A percentile compares a stretch with the other conserved stretches of the same genome.
These are phyloP conservation scores for Rhynchospora tenuis DNA, from an alignment of 176 grass and related monocot genomes.

Conservation along the genomic window DNA sequence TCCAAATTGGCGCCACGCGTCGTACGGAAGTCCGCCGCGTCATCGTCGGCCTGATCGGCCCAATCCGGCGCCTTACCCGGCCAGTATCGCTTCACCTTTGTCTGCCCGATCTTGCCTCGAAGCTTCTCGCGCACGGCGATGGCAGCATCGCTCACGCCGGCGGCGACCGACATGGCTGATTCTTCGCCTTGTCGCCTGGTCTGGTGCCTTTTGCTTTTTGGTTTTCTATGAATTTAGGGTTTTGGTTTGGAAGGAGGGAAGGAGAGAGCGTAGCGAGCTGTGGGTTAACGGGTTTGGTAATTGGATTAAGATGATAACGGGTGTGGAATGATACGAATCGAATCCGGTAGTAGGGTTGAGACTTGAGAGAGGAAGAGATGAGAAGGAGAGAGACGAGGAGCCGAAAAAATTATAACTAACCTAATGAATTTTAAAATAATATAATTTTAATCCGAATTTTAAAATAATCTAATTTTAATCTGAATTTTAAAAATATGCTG, in stretches of 20 bases:
- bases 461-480: no score
- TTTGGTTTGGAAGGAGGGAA: neutral
- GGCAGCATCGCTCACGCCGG: slow-evolving; percentile 67
- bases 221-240: neutral
- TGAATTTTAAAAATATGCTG: no score
- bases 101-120: slow-evolving; percentile 84
- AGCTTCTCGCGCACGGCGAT: slow-evolving; percentile 84
- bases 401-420: no score
- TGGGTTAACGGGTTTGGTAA: neutral
- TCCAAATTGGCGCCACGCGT: slow-evolving; percentile 40
- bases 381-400: neutral
- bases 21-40: slow-evolving; percentile 30
- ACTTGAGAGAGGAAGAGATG: neutral
- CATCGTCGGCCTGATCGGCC: slow-evolving; percentile 46
- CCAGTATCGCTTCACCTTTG: slow-evolving; percentile 95
- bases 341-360: neutral
- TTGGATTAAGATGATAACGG: neutral
- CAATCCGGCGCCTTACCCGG: slow-evolving; percentile 72
- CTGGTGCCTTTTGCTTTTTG: neutral
- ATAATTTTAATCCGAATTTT: no score
- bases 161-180: slow-evolving; percentile 60
- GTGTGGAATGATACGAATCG: neutral
- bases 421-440: no score
- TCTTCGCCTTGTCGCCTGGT: neutral
- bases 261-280: neutral